Conservation (phyloP, 2,329 filamentous ascomycete genomes). For the Phialocephala sp. region DNA sequence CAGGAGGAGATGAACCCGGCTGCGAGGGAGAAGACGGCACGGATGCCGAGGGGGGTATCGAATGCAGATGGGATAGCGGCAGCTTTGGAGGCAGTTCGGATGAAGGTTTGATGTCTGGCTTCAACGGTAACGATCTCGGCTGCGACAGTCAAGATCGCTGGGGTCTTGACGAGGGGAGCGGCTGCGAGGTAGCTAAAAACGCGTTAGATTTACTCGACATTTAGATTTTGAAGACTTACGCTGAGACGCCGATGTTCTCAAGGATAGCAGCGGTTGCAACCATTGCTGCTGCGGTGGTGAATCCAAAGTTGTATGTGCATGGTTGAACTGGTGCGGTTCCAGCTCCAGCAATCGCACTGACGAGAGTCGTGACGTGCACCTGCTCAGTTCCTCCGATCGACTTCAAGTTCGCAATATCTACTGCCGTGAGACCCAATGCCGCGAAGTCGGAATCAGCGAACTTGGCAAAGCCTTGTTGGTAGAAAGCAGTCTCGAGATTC, state of each 20-base stretch:
- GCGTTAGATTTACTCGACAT: slow-evolving; percentile 12
- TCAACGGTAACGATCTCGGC: slow-evolving; percentile 76
- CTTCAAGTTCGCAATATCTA: slow-evolving; percentile 64
- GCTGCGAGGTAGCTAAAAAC: slow-evolving; percentile 63
- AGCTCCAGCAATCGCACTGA: slow-evolving; percentile 63
- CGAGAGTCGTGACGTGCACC: slow-evolving; percentile 64
- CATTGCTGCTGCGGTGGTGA: slow-evolving; percentile 70
- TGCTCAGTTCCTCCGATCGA: slow-evolving; percentile 67
- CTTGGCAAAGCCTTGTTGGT: slow-evolving; percentile 71
- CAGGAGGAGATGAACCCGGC: slow-evolving; percentile 75
- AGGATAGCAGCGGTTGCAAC: slow-evolving; percentile 72
- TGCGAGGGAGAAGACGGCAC: slow-evolving; percentile 75
- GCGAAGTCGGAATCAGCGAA: slow-evolving; percentile 70
- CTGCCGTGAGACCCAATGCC: slow-evolving; percentile 61
- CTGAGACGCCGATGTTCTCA: slow-evolving; percentile 76
- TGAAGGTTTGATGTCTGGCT: slow-evolving; percentile 74
- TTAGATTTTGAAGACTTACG: slow-evolving; percentile 49
- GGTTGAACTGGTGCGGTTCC: slow-evolving; percentile 70
- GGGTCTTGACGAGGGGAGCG: slow-evolving; percentile 65
- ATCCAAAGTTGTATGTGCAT: slow-evolving; percentile 75
- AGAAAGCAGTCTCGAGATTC: slow-evolving; percentile 76
- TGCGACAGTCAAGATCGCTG: slow-evolving; percentile 67
- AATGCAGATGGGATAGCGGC: slow-evolving; percentile 71
- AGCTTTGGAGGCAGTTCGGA: slow-evolving; percentile 63
- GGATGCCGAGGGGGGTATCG: slow-evolving; percentile 70